phyloP scores from a whole-genome alignment of 106 monocot species.

The Phalaenopsis aphrodite region DNA sequence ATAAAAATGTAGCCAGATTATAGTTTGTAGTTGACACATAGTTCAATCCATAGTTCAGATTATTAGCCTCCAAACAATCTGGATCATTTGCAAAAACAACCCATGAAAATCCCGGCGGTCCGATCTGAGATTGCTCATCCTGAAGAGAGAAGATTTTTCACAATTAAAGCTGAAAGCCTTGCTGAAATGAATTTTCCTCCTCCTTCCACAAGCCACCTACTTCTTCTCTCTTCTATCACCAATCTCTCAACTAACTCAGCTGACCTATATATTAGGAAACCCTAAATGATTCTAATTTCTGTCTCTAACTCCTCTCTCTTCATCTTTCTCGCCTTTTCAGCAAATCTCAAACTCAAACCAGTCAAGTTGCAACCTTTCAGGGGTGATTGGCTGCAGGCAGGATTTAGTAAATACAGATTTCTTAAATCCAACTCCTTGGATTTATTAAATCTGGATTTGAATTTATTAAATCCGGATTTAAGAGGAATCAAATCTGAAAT shows the following conservation, averaged over 20 bases:
- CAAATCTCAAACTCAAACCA: neutral
- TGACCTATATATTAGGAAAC: neutral
- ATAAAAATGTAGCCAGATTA: slow-evolving; percentile 59
- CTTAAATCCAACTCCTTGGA: no score
- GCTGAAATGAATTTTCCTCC: slow-evolving; percentile 44
- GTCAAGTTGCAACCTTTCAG: neutral
- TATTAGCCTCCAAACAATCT: slow-evolving; percentile 29
- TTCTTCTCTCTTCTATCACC: neutral
- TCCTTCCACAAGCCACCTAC: slow-evolving; percentile 32
- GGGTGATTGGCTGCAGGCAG: no score
- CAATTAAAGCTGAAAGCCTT: slow-evolving; percentile 60
- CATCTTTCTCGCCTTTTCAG: neutral
- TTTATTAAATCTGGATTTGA: no score
- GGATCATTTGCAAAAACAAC: slow-evolving; percentile 62
- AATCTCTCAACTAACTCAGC: neutral
- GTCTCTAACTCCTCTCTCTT: neutral
- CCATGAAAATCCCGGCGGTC: slow-evolving; percentile 67
- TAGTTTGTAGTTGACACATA: slow-evolving; percentile 91
- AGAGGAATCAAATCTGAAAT: no score
- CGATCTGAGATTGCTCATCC: slow-evolving; percentile 58
- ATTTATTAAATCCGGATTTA: no score
- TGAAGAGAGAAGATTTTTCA: slow-evolving; percentile 20
- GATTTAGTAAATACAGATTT: no score
- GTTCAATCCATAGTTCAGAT: slow-evolving; percentile 37
- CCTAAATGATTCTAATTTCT: no score